Base-by-base conservation (phyloP, 208 protist species). In the Novymonas esmeraldas region DNA sequence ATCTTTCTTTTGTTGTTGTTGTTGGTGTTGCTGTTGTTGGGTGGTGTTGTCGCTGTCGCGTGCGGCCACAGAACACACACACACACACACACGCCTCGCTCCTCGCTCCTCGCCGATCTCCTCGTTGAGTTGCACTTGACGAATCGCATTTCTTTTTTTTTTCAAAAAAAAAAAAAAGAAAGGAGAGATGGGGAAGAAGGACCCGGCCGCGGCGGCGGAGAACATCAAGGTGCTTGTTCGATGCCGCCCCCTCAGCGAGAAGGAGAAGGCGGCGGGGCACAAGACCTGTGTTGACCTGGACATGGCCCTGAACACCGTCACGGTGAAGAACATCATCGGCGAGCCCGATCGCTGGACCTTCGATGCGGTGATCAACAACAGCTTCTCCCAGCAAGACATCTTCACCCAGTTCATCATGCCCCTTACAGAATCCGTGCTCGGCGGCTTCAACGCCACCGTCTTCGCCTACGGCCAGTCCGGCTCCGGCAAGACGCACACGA, bases 401-500 rank as follows among this genome's bases (percentile, higher is more conserved):
- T 97, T 96, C 65, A 82, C 77, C 11, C 87, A 94, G 59, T 93
- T 93, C 64, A 93, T 95, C 59, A 79, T 82, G 73, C 93, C 93
- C 4, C 64, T 96, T 67, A 84, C 93, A 33, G 89, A 94, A 57
- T 91, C 85, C 48, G 90, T 96, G 24, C 72, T 97, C 31, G 72
- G 93, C 9, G 92, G 94, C 48, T 96, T 94, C 65, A 97, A 97
- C 52, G 95, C 89, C n/a, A 98, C 92, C 2, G 92, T 98, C 28
- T 97, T 98, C 58, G 95, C 95, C 29, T 98, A 98, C 77, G 95
- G 95, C n/a, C 95, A 98, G 77, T 97, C 93, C 18, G 95, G 94
- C 20, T 89, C 81, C n/a, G 95, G 95, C 46, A 98, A 98, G 85
- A 98, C 93, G 26, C 93, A 97, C 84, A 98, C 94, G 31, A 97